A percentile compares a stretch with the other conserved stretches of the same genome.
Conservation (phyloP, 257 asterid genomes). For the Knoxia roxburghii region DNA sequence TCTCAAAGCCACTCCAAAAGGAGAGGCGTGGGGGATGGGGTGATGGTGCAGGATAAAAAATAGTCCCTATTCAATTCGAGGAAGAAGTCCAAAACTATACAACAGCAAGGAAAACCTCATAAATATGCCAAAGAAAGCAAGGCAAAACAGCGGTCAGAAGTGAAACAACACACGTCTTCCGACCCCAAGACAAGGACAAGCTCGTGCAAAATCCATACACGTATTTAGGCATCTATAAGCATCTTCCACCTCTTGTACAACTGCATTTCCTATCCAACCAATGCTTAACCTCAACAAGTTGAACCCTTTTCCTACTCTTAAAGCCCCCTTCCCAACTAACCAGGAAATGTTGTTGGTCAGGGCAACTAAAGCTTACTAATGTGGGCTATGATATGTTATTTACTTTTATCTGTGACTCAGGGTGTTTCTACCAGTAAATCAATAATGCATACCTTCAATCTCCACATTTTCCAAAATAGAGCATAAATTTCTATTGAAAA, state of each 20-base stretch:
- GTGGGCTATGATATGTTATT: neutral
- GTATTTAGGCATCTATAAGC: no score
- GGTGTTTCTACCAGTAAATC: neutral
- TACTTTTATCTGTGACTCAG: neutral
- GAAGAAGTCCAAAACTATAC: neutral
- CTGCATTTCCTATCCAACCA: neutral
- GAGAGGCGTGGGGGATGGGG: neutral
- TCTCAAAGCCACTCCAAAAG: neutral
- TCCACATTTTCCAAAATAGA: neutral
- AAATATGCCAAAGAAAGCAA: neutral
- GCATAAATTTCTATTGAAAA: neutral
- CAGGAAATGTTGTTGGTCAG: no score
- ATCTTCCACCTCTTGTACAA: neutral
- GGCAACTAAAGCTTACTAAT: neutral
- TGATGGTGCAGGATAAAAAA: neutral
- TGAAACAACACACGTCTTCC: no score
- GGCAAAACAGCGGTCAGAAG: neutral
- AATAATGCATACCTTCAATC: no score
- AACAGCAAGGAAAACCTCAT: no score
- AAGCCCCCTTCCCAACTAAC: neutral
- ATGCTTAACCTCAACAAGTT: neutral
- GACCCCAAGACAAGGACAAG: no score
- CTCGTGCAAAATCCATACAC: no score
- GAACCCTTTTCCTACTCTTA: neutral
- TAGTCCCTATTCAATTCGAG: neutral